These are phyloP conservation scores for Reticulascus tulasneorum DNA, from an alignment of 2,329 filamentous ascomycete species.

Conservation along the genomic window DNA sequence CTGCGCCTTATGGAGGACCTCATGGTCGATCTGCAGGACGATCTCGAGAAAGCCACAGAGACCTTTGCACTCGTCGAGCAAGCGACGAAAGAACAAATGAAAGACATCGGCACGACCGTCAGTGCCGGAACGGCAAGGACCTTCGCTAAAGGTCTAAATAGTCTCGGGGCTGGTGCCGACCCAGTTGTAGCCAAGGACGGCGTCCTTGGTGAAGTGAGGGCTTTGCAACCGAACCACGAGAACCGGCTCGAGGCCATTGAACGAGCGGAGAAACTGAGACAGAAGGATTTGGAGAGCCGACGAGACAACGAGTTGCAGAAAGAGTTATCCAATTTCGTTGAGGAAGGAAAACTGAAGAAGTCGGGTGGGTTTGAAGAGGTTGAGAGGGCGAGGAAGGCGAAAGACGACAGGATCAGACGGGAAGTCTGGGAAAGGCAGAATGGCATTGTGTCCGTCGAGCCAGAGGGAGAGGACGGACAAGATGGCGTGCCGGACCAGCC, in stretches of 20 bases:
- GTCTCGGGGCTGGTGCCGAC: conserved; percentile 55
- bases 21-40: conserved; percentile 85
- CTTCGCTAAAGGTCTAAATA: conserved; percentile 49
- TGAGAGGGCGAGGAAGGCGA: conserved; percentile 75
- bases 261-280: conserved; percentile 86
- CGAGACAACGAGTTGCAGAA: conserved; percentile 74
- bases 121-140: conserved; percentile 49
- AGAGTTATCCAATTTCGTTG: conserved; percentile 80
- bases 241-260: conserved; percentile 92
- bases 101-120: conserved; percentile 57
- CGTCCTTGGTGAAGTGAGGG: conserved; percentile 87
- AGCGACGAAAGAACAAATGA: conserved; percentile 96
- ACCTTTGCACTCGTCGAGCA: conserved; percentile 95
- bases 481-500: no score
- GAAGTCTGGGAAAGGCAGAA: conserved; percentile 72
- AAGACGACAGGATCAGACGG: conserved; percentile 80
- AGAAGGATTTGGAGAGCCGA: conserved; percentile 80
- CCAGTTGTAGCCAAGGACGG: conserved; percentile 83
- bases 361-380: conserved; percentile 92
- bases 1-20: conserved; percentile 96
- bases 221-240: conserved; percentile 91
- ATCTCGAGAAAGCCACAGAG: conserved; percentile 89
- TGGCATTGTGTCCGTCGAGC: conserved; percentile 43
- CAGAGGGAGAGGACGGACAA: conserved; percentile 19
- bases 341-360: conserved; percentile 91